Evolutionary conservation across 179 eudicot species (phyloP).

Genomic region (Heliamphora pulchella): DNA sequence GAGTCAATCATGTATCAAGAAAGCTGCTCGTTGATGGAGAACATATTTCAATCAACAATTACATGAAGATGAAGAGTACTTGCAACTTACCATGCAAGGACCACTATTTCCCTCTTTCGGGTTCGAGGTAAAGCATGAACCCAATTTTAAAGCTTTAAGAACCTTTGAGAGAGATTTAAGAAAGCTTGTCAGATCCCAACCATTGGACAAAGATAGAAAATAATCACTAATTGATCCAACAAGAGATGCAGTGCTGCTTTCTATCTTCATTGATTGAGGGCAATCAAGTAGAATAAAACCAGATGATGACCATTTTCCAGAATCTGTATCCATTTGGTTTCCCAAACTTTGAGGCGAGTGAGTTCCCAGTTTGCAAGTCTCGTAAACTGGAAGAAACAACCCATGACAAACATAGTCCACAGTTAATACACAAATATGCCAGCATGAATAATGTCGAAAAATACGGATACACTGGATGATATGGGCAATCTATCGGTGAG

Average conservation of each 20-base stretch:
- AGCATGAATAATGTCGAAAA: neutral
- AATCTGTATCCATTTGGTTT: constrained; percentile 68
- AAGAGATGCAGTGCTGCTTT: constrained; percentile 59
- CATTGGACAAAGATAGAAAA: constrained; percentile 70
- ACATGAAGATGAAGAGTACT: neutral
- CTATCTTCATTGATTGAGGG: constrained; percentile 79
- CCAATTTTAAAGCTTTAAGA: constrained; percentile 67
- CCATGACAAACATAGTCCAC: constrained; percentile 4
- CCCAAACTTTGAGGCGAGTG: constrained; percentile 74
- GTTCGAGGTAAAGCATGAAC: constrained; percentile 44
- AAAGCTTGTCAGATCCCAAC: constrained; percentile 88
- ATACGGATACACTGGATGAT: neutral
- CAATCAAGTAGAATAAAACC: constrained; percentile 89
- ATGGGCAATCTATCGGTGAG: neutral
- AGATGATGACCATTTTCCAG: constrained; percentile 70
- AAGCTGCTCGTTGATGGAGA: neutral
- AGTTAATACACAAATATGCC: neutral
- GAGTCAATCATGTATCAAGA: neutral
- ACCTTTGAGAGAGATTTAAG: constrained; percentile 80
- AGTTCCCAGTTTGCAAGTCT: constrained; percentile 88
- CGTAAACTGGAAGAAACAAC: constrained; percentile 55
- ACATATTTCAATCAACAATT: neutral
- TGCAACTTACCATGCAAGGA: constrained; percentile 68
- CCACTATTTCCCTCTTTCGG: constrained; percentile 70
- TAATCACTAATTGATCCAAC: constrained; percentile 90